Evolutionary conservation across 177 flowering plant genomes (phyloP), one percentile per base, ranked within the genome.

Genomic region (Vitis hybrid): DNA sequence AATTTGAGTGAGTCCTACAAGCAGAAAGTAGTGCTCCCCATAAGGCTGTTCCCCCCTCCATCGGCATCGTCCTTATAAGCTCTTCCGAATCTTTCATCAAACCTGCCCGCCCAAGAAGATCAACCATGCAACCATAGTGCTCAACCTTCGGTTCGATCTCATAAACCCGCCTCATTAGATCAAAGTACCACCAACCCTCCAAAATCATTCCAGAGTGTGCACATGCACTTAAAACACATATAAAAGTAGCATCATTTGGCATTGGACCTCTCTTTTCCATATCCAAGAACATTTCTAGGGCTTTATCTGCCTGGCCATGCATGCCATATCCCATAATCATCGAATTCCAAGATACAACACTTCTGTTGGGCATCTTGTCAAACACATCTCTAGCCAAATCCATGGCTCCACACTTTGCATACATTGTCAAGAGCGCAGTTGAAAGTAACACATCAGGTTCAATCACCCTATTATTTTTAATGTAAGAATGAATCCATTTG

Each of bases 91-190:
- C 86, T 72, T 78, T 77, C 70, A 81, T 65, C 76, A 88, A 66
- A 66, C 96, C 94, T 50, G 88, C 91, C 52, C 84, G 83, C 7
- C 86, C 82, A 51, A 91, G 90, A 46, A 90, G 89, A 82, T 91
- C 88, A 67, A 88, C 84, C 90, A 89, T 82, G 71, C 93, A 91
- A n/a, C 93, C 90, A 59, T 83, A 89, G 74, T 91, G 97, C 76
- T 89, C 88, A 51, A 77, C 83, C 59, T 80, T 87, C 13, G 95
- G 93, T 68, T 86, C 79, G 17, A 92, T 83, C 54, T 83, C 78
- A 76, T 92, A 88, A 72, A 76, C 85, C 9, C 83, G 68, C 19
- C 51, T 66, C 93, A 92, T 90, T 27, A 72, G 18, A 67, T 84
- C 83, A 70, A 89, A 89, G 57, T 70, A 81, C 85, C 88, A 82